phyloP scores from a whole-genome alignment of 164 flowering plant species.

The Magnolia changhungtana region DNA sequence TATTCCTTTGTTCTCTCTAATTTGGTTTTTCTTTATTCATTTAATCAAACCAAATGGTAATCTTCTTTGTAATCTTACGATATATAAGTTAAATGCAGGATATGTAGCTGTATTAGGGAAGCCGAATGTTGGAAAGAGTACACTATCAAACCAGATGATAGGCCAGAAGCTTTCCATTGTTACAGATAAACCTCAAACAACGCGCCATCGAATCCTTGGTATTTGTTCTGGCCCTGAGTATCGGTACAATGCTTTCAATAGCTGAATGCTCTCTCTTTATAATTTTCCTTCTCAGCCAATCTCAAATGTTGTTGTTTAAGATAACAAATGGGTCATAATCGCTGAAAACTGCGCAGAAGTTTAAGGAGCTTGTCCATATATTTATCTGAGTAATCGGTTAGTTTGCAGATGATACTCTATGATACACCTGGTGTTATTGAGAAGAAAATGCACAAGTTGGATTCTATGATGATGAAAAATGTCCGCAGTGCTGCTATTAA shows the following conservation, averaged over 20 bases:
- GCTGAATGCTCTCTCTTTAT: constrained; percentile 1
- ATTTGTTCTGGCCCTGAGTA: constrained; percentile 81
- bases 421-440: constrained; percentile 98
- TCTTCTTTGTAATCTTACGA: neutral
- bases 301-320: neutral
- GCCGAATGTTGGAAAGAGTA: constrained; percentile 99
- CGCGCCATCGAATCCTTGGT: constrained; percentile 93
- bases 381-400: constrained; percentile 23
- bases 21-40: neutral
- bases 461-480: constrained; percentile 98
- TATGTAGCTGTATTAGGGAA: constrained; percentile 93
- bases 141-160: constrained; percentile 89
- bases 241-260: constrained; percentile 50
- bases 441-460: constrained; percentile 93
- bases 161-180: constrained; percentile 97
- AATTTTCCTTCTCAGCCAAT: neutral
- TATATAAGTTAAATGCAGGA: constrained; percentile 39
- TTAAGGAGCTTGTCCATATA: neutral
- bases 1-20: neutral
- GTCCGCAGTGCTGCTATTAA: constrained; percentile 78
- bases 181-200: constrained; percentile 96
- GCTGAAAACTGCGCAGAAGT: neutral
- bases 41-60: neutral
- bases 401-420: constrained; percentile 86
- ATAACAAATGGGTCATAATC: neutral